These are phyloP conservation scores for Epichloe sylvatica DNA, from an alignment of 2,329 filamentous ascomycete genomes.

Conservation along the genomic window DNA sequence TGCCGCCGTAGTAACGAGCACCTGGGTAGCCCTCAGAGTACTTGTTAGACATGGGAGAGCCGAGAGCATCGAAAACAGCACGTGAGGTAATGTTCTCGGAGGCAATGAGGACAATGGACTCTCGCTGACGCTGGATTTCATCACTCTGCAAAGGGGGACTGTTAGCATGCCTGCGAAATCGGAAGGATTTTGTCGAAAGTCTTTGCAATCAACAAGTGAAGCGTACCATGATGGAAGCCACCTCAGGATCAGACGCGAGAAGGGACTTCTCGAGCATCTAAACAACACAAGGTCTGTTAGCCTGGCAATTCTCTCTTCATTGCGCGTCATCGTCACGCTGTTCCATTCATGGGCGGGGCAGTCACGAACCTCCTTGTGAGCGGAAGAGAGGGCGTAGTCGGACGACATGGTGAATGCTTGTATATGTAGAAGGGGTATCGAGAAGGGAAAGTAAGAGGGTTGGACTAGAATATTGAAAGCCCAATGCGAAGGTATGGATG, in stretches of 20 bases:
- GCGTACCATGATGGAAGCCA: constrained; percentile 89
- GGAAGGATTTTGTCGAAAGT: neutral
- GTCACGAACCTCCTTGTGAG: constrained; percentile 39
- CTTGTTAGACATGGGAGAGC: constrained; percentile 94
- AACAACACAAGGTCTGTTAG: constrained; percentile 8
- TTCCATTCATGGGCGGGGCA: constrained; percentile 1
- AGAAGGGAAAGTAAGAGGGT: neutral
- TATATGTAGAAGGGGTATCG: constrained; percentile 1
- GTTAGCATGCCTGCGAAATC: constrained; percentile 11
- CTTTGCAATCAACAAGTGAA: neutral
- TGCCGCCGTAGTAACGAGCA: constrained; percentile 96
- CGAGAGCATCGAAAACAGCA: constrained; percentile 93
- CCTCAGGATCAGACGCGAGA: constrained; percentile 81
- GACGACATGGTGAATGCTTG: constrained; percentile 24
- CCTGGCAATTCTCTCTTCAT: neutral
- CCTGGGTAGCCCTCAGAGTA: constrained; percentile 98
- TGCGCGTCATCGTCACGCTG: constrained; percentile 11
- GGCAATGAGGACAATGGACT: constrained; percentile 97
- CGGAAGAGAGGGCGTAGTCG: constrained; percentile 38
- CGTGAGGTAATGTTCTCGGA: constrained; percentile 99
- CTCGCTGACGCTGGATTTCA: constrained; percentile 91
- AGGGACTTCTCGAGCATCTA: constrained; percentile 95
- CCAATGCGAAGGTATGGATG: neutral
- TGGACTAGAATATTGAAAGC: neutral
- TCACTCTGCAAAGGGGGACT: constrained; percentile 47